phyloP scores from a whole-genome alignment of 2,329 filamentous ascomycete species.

The Onygena corvina region DNA sequence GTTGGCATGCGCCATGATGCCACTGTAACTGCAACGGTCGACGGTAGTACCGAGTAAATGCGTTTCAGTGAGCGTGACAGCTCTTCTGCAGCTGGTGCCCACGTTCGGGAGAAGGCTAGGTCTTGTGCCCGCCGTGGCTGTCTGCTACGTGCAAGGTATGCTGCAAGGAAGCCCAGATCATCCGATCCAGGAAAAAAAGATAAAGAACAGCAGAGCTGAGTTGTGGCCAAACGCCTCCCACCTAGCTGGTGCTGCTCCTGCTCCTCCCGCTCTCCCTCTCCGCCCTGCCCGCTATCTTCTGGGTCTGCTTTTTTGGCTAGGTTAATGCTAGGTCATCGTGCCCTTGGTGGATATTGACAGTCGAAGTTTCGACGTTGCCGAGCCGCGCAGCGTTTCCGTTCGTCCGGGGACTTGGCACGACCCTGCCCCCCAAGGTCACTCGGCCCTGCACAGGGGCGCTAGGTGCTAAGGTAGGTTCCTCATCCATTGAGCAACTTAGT shows the following conservation, averaged over 20 bases:
- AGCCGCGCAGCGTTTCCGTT: conserved; percentile 11
- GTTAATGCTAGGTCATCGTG: too few species aligned
- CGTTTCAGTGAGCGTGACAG: conserved; percentile 8
- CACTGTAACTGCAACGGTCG: conserved; percentile 13
- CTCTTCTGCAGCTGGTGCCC: background rate
- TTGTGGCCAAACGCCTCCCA: conserved; percentile 2
- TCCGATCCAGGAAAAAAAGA: background rate
- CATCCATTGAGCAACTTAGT: too few species aligned
- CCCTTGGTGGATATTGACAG: background rate
- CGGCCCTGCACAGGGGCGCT: background rate
- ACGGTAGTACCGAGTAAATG: conserved; percentile 13
- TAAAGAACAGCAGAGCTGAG: conserved; percentile 1
- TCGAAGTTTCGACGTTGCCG: conserved; percentile 7
- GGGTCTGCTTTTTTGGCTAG: background rate
- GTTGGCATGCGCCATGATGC: background rate
- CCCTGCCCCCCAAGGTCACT: conserved; percentile 4
- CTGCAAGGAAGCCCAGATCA: conserved; percentile 6
- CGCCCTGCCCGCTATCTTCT: background rate
- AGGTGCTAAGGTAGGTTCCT: too few species aligned
- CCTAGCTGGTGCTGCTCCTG: too few species aligned
- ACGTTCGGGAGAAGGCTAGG: background rate
- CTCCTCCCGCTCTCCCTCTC: background rate
- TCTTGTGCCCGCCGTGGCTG: too few species aligned
- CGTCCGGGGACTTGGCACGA: conserved; percentile 10
- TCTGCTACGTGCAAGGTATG: background rate